Conservation (phyloP, 495 filamentous ascomycete genomes). For the Podospora tetraspora region DNA sequence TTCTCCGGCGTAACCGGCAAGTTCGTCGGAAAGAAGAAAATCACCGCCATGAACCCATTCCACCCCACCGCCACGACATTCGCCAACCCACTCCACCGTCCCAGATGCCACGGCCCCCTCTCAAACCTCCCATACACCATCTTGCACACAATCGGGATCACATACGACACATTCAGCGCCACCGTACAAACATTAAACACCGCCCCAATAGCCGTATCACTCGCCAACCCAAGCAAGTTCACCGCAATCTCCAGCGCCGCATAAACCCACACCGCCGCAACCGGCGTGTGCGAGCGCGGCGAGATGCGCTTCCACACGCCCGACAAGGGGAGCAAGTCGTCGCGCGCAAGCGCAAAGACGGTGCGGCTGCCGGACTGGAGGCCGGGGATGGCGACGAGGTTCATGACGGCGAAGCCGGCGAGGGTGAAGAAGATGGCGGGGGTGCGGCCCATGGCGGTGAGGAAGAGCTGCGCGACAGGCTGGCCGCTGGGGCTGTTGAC, state of each 20-base stretch:
- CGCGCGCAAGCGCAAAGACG: constrained; percentile 58
- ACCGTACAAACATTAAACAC: constrained; percentile 62
- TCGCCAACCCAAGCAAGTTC: constrained; percentile 59
- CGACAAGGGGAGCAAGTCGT: constrained; percentile 52
- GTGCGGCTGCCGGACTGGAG: constrained; percentile 58
- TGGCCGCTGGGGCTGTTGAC: constrained; percentile 46
- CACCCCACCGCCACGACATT: constrained; percentile 53
- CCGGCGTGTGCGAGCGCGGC: constrained; percentile 49
- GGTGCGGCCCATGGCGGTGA: constrained; percentile 52
- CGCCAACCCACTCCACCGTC: constrained; percentile 37
- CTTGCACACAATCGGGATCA: constrained; percentile 59
- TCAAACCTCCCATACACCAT: constrained; percentile 51
- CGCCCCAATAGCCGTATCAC: constrained; percentile 54
- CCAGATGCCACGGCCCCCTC: constrained; percentile 58
- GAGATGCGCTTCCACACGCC: constrained; percentile 52
- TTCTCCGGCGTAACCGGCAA: constrained; percentile 46
- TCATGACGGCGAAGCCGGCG: constrained; percentile 52
- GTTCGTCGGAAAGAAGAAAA: constrained; percentile 56
- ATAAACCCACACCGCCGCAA: constrained; percentile 58
- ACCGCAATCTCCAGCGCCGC: constrained; percentile 52
- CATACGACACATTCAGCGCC: constrained; percentile 58
- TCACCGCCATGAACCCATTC: constrained; percentile 56
- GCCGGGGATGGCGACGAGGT: constrained; percentile 57
- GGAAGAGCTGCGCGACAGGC: constrained; percentile 62
- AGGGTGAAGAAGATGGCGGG: constrained; percentile 59